A percentile compares a stretch with the other conserved stretches of the same genome.
Conservation (phyloP, 371 early-diverging fungal genomes). For the Mortierella sp. region DNA sequence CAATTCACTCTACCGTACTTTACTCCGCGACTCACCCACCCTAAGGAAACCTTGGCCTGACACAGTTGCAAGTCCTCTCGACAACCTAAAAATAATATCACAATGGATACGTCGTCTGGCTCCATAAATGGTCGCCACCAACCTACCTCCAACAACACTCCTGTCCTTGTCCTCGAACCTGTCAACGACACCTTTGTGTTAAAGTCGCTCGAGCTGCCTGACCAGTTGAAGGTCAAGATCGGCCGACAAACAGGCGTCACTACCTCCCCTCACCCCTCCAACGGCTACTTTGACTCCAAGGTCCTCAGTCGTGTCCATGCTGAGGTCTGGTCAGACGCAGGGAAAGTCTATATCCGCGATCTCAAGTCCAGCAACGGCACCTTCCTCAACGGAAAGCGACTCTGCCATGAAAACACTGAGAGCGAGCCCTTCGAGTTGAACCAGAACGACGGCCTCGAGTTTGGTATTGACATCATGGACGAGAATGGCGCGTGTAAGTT, state of each 20-base stretch:
- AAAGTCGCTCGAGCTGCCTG: slow-evolving; percentile 76
- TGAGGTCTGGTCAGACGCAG: slow-evolving; percentile 82
- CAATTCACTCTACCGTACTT: not conserved
- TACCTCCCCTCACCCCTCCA: slow-evolving; percentile 73
- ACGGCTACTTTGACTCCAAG: slow-evolving; percentile 92
- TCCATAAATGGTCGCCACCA: slow-evolving; percentile 15
- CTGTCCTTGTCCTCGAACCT: slow-evolving; percentile 70
- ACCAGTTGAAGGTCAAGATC: slow-evolving; percentile 71
- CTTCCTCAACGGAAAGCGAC: slow-evolving; percentile 83
- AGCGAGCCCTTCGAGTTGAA: slow-evolving; percentile 75
- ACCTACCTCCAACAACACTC: slow-evolving; percentile 10
- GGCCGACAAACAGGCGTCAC: slow-evolving; percentile 85
- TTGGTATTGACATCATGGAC: slow-evolving; percentile 89
- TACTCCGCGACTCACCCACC: slow-evolving; percentile 4
- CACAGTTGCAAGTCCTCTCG: slow-evolving; percentile 8
- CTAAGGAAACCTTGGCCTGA: not conserved
- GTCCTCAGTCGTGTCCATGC: slow-evolving; percentile 91
- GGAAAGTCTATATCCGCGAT: slow-evolving; percentile 84
- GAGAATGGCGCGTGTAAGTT: slow-evolving; percentile 65
- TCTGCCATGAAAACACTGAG: slow-evolving; percentile 79
- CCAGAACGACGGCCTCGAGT: slow-evolving; percentile 80
- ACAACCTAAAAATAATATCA: slow-evolving; percentile 5
- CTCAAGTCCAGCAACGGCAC: slow-evolving; percentile 92
- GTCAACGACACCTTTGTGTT: slow-evolving; percentile 71
- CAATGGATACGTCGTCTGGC: slow-evolving; percentile 20